These are phyloP conservation scores for Nothopassalora personata DNA, from an alignment of 2,329 filamentous ascomycete species.

Conservation along the genomic window DNA sequence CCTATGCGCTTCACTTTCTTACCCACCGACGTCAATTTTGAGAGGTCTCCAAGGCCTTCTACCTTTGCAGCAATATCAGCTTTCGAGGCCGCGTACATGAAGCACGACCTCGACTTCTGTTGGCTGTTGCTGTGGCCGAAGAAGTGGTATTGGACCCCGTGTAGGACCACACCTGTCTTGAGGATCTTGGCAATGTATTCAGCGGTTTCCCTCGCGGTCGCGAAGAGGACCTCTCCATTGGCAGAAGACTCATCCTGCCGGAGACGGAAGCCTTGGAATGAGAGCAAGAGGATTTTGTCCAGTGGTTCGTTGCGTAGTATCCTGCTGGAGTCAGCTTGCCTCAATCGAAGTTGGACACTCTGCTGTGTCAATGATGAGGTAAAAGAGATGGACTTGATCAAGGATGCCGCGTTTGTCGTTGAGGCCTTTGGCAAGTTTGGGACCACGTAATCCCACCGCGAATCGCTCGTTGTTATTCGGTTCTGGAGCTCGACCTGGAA, in stretches of 20 bases:
- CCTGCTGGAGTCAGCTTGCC: background rate
- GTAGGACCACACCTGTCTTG: constrained; percentile 1
- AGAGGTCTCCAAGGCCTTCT: constrained; percentile 1
- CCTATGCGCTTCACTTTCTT: constrained; percentile 5
- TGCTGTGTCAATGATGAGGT: background rate
- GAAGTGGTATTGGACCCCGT: constrained; percentile 1
- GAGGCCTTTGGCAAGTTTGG: background rate
- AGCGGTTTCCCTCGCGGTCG: background rate
- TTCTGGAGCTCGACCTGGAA: background rate
- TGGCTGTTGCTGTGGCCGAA: constrained; percentile 7
- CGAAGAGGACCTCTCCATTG: background rate
- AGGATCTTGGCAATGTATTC: constrained; percentile 1
- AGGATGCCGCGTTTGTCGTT: background rate
- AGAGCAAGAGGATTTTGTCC: background rate
- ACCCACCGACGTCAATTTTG: background rate
- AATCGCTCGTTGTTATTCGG: background rate
- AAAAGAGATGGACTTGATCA: constrained; percentile 1
- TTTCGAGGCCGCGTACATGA: constrained; percentile 2
- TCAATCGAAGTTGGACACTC: background rate
- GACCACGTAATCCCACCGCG: background rate
- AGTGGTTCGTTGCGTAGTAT: background rate
- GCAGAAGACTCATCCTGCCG: background rate
- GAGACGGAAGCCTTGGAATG: background rate
- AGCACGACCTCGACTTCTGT: constrained; percentile 2
- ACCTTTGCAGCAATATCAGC: background rate